Conservation (phyloP, 2,329 filamentous ascomycete genomes). For the Aspergillus pseudoterreus region DNA sequence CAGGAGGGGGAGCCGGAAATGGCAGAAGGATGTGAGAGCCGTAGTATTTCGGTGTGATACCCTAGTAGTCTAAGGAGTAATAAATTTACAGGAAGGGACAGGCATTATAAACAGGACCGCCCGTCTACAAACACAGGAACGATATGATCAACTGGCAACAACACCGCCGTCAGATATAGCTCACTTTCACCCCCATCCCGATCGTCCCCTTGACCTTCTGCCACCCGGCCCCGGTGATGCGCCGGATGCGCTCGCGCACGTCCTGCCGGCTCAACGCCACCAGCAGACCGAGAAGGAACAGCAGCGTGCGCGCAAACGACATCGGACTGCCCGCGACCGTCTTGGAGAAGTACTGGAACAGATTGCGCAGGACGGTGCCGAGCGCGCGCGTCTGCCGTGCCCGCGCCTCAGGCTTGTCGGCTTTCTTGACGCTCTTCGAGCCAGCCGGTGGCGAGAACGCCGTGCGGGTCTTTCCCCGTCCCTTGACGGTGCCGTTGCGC, state of each 20-base stretch:
- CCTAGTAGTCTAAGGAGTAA: not conserved
- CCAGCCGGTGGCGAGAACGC: constrained; percentile 27
- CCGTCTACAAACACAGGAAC: constrained; percentile 1
- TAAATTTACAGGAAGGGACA: not conserved
- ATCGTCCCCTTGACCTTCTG: constrained; percentile 78
- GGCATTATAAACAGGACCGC: not conserved
- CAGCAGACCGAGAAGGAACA: constrained; percentile 76
- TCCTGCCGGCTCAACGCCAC: constrained; percentile 71
- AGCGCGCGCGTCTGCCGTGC: constrained; percentile 41
- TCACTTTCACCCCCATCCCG: constrained; percentile 96
- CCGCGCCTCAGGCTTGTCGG: constrained; percentile 30
- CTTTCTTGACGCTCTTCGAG: constrained; percentile 38
- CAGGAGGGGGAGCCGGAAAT: constrained; percentile 15
- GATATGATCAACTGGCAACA: constrained; percentile 10
- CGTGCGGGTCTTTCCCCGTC: constrained; percentile 28
- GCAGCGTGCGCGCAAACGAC: constrained; percentile 59
- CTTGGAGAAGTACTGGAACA: constrained; percentile 49
- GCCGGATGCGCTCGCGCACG: constrained; percentile 69
- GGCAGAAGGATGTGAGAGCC: not conserved
- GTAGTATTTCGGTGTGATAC: not conserved
- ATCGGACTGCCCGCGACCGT: constrained; percentile 54
- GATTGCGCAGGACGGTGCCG: constrained; percentile 45
- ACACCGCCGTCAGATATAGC: constrained; percentile 66
- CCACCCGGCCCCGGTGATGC: constrained; percentile 68
- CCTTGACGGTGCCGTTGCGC: constrained; percentile 31